Conservation (phyloP, 768 basidiomycete species). For the Lentinula edodes region DNA sequence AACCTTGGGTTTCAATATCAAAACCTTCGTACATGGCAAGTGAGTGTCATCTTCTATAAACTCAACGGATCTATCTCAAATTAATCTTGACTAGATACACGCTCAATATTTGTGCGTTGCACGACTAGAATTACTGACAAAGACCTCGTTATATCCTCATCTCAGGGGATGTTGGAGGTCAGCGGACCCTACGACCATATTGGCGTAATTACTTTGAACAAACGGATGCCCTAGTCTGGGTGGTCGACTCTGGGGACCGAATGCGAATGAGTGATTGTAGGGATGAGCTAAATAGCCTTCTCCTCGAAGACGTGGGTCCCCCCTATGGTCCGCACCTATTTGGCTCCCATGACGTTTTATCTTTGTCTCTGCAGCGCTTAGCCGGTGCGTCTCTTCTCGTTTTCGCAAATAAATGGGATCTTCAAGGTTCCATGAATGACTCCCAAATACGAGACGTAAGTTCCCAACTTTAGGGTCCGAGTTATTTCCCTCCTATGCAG, state of each 20-base stretch:
- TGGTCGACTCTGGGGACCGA: conserved; percentile 92
- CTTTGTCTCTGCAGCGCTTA: conserved; percentile 52
- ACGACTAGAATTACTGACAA: not conserved
- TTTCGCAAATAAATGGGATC: conserved; percentile 98
- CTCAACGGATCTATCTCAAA: not conserved
- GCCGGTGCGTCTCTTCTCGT: conserved; percentile 94
- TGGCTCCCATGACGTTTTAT: not conserved
- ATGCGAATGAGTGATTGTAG: conserved; percentile 89
- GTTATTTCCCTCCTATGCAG: not conserved
- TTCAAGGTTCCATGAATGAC: conserved; percentile 79
- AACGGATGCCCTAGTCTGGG: conserved; percentile 98
- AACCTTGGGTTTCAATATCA: conserved; percentile 98
- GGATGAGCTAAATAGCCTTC: conserved; percentile 76
- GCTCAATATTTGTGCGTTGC: conserved; percentile 67
- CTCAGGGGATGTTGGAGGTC: conserved; percentile 97
- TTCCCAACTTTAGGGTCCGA: conserved; percentile 14
- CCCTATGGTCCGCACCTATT: not conserved
- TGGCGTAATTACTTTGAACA: conserved; percentile 99
- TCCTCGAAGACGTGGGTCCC: conserved; percentile 82
- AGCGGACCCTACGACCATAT: conserved; percentile 91
- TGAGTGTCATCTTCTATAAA: conserved; percentile 29
- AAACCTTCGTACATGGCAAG: conserved; percentile 90
- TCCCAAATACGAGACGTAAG: conserved; percentile 80
- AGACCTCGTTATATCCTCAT: conserved; percentile 1
- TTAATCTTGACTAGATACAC: conserved; percentile 47